Percentiles rank a stretch among this genome's conserved stretches.
These are phyloP conservation scores for Pisolithus albus DNA, from an alignment of 768 basidiomycete genomes.

Conservation along the genomic window DNA sequence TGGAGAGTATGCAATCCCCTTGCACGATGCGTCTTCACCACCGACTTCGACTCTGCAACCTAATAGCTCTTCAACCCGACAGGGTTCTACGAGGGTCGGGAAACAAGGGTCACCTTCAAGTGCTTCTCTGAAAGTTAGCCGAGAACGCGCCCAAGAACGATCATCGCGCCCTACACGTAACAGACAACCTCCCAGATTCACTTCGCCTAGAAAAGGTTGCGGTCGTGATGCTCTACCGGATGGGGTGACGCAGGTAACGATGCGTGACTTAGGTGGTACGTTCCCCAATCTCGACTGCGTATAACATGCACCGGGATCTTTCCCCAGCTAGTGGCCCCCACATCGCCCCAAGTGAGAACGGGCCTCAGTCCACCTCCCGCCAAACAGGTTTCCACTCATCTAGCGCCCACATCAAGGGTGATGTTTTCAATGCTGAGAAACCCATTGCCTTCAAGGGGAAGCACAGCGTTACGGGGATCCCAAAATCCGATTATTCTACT, in stretches of 20 bases:
- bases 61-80: no score
- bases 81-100: no score
- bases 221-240: constrained; percentile 9
- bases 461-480: no score
- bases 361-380: neutral
- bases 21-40: neutral
- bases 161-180: neutral
- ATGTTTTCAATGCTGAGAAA: constrained; percentile 8
- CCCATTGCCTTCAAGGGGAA: constrained; percentile 5
- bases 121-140: no score
- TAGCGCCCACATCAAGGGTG: constrained; percentile 6
- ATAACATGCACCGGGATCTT: neutral
- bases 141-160: no score
- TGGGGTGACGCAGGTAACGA: constrained; percentile 15
- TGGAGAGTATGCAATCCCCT: constrained; percentile 12
- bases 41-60: neutral
- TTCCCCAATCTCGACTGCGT: constrained; percentile 2
- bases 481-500: no score
- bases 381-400: constrained; percentile 18
- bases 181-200: neutral
- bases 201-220: neutral
- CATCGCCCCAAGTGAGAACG: constrained; percentile 8
- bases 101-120: no score
- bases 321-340: constrained; percentile 10
- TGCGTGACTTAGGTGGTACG: constrained; percentile 23